Evolutionary conservation across 768 basidiomycete genomes (phyloP), one percentile per base, ranked within the genome.

Genomic region (Rhizopogon roseolus): DNA sequence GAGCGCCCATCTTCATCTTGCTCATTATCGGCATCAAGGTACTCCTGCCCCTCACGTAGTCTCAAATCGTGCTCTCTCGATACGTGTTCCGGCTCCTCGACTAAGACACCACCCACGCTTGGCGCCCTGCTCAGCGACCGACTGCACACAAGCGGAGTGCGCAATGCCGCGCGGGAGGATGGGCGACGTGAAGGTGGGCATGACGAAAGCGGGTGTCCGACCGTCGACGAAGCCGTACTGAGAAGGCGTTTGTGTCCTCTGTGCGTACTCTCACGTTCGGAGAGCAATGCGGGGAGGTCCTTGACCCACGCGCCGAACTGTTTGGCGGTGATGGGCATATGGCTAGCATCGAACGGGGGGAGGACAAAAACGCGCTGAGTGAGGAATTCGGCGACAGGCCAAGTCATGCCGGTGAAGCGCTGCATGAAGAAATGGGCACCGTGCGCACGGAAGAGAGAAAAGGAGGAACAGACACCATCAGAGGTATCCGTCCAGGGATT

Each of bases 401-500:
- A 72, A 17, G 90, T 92, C 90, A 93, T 93, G 54, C 91, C 96
- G 19, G 88, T 78, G 73, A 98, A 98, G 53, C 94, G 85, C 54
- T 81, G 76, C 76, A 94, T 82, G 72, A 99, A 89, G 72, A 98
- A 99, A 39, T 77, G 77, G 72, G 87, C 78, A 29, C 92, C 92
- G 57, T 90, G 81, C 54, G 79, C 78, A 60, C 84, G 84, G 74
- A 86, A 98, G 22, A 82, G 75, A 60, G 83, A 81, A 69, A 98
- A 99, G 43, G 92, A 91, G 36, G 81, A 72, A 68, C 89, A 89
- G 58, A 81, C 82, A 61, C 86, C 90, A 57, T 86, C 80, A 32
- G 86, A 81, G 1, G 96, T 96, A 67, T 98, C 96, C 42, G 90
- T 90, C 97, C 97, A 99, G 27, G 96, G 96, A 70, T 98, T 98